Base-by-base conservation (phyloP, 495 filamentous ascomycete genomes). In the Niebla homalea region DNA sequence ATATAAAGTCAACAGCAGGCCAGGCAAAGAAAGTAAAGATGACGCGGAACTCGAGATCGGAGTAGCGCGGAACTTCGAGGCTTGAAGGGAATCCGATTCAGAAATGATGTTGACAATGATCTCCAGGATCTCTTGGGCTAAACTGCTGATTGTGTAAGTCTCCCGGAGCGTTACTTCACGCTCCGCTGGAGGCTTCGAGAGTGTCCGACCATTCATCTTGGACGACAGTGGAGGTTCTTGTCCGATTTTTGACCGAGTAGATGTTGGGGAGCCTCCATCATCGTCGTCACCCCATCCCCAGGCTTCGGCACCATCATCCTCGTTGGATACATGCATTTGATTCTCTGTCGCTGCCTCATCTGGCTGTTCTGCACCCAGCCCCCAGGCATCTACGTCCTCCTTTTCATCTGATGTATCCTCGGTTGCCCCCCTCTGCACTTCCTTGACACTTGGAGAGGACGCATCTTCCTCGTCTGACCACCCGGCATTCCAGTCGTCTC, bases 1-100 rank as follows among this genome's bases (percentile, higher is more conserved):
- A 66, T 89, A 97, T 78, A 94, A 85, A 22, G 89, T 87, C 20
- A 99, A 68, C 18, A 89, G 74, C 26, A 93, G 76, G 1, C 85
- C 85, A 22, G 92, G 90, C 10, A 99, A 68, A 36, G 79, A 76
- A 57, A 89, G 83, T 7, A 99, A 73, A 3, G 79, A 85, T 20
- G 78, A 62, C 6, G 84, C 85, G 7, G 87, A 87, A 18, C 83
- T 71, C 5, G 84, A 73, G 39, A 94, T 74, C 14, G 74, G 68
- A 6, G 78, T 77, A 4, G 63, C 57, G 21, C 65, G 54, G 56
- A 70, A 64, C 26, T 71, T 70, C 18, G 53, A 49, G 35, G 48
- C 40, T 23, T 56, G 60, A 35, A 94, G 70, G 36, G 71, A 67
- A 23, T 79, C 75, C 6, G 81, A 84, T 56, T 95, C 88, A 40